Conservation (phyloP, 2,329 filamentous ascomycete species). For the Diaporthe sp. region DNA sequence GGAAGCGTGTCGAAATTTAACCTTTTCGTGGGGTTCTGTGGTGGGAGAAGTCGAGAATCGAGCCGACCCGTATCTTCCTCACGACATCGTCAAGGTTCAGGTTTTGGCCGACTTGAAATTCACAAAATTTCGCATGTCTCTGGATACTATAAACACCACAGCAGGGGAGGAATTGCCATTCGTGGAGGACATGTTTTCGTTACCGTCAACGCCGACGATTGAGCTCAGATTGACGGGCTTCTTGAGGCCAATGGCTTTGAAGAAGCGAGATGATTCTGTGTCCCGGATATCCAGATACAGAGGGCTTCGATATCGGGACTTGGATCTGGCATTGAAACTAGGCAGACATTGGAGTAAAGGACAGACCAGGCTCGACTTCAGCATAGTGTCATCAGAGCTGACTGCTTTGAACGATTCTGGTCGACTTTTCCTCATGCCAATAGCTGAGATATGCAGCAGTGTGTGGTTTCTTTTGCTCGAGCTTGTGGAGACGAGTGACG, state of each 20-base stretch:
- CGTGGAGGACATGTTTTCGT: not conserved
- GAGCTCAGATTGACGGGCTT: not conserved
- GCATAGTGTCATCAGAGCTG: not conserved
- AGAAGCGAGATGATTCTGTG: too few relatives aligned
- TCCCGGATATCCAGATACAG: too few relatives aligned
- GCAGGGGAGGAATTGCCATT: not conserved
- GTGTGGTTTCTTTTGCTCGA: not conserved
- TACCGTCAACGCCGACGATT: not conserved
- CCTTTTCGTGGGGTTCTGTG: conserved; percentile 13
- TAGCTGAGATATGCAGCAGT: not conserved
- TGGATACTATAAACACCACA: not conserved
- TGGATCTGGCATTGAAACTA: too few relatives aligned
- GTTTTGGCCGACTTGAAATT: not conserved
- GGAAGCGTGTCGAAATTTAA: not conserved
- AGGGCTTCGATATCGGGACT: too few relatives aligned
- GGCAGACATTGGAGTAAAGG: not conserved
- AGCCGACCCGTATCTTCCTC: too few relatives aligned
- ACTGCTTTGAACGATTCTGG: not conserved
- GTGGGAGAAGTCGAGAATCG: not conserved
- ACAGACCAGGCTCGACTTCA: not conserved
- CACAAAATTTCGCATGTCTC: not conserved
- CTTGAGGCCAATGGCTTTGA: not conserved
- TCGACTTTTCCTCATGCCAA: not conserved
- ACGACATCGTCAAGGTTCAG: too few relatives aligned
- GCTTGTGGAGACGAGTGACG: not conserved